Evolutionary conservation across 2,329 filamentous ascomycete genomes (phyloP), one percentile per base, ranked within the genome.

Genomic region (Aspergillus luchuensis): DNA sequence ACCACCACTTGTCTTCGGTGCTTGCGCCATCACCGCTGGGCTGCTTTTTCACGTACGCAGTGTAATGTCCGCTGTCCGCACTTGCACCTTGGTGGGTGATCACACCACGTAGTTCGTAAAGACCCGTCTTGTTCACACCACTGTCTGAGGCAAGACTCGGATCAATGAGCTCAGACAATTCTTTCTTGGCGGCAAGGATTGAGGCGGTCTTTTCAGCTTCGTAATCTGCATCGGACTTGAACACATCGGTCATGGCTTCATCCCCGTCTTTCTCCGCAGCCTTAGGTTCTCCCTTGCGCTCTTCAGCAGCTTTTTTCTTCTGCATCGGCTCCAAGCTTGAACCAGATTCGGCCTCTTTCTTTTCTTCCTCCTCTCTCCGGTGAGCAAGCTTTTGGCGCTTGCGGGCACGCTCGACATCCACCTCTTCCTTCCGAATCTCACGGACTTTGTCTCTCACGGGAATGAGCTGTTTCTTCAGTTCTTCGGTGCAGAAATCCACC

Each of bases 1-100:
- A 99, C 94, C 95, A 99, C 95, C 95, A 99, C 71, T 92, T 97
- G 68, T 91, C 92, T 72, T 96, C 92, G n/a, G 53, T 17, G 73
- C 96, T 92, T 71, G 90, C 87, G 57, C 86, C 87, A 81, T 92
- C 92, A 19, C 73, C 74, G 19, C 89, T 91, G 0, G 86, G 89
- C 63, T 89, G 84, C 84, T 99, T 97, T 85, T 98, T 99, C 68
- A 99, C 91, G 74, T 97, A 99, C 0, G 93, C 89, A 4, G 96
- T 99, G 82, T 99, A 99, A 79, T 99, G 95, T 7, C 95, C 95
- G 70, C 94, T 97, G 78, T 99, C 95, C 19, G 95, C 95, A 73
- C 92, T 96, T 61, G 93, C 91, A 63, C 95, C 95, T 78, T 99
- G 95, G 77, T 99, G 95, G 30, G 96, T 97, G 61, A 99, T 91